These are phyloP conservation scores for Immersiporthe knoxdaviesiana DNA, from an alignment of 2,329 filamentous ascomycete species.

Conservation along the genomic window DNA sequence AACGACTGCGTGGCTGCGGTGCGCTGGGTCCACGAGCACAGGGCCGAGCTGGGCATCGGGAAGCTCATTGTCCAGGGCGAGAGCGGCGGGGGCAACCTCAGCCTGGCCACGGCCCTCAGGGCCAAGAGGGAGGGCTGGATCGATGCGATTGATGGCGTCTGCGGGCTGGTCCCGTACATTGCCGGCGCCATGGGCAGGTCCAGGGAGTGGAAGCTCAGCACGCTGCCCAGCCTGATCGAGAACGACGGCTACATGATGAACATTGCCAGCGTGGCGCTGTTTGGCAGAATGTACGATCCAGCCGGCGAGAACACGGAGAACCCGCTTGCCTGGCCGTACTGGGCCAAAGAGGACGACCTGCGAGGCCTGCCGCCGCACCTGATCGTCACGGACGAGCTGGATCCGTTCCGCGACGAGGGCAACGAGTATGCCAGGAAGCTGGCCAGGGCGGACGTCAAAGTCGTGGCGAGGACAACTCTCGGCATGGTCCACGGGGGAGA, in stretches of 20 bases:
- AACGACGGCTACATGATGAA: neutral
- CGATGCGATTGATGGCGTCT: constrained; percentile 34
- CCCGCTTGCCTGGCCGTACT: constrained; percentile 33
- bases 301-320: constrained; percentile 10
- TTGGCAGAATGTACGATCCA: neutral
- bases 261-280: neutral
- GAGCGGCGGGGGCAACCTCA: constrained; percentile 17
- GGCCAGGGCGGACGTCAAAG: constrained; percentile 37
- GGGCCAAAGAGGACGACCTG: constrained; percentile 32
- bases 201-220: neutral
- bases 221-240: neutral
- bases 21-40: constrained; percentile 36
- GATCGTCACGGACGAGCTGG: constrained; percentile 44
- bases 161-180: constrained; percentile 35
- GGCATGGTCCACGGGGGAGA: constrained; percentile 36
- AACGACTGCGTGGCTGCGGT: constrained; percentile 27
- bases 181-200: constrained; percentile 30
- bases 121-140: constrained; percentile 30
- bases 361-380: constrained; percentile 41
- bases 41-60: neutral
- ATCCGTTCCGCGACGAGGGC: constrained; percentile 44
- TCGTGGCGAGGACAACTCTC: neutral
- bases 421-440: constrained; percentile 40
- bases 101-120: constrained; percentile 41
- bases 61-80: constrained; percentile 7